A percentile compares a stretch with the other conserved stretches of the same genome.
Evolutionary conservation across 805 yeast genomes (phyloP).

Genomic region (Kazachstania psychrophila): DNA sequence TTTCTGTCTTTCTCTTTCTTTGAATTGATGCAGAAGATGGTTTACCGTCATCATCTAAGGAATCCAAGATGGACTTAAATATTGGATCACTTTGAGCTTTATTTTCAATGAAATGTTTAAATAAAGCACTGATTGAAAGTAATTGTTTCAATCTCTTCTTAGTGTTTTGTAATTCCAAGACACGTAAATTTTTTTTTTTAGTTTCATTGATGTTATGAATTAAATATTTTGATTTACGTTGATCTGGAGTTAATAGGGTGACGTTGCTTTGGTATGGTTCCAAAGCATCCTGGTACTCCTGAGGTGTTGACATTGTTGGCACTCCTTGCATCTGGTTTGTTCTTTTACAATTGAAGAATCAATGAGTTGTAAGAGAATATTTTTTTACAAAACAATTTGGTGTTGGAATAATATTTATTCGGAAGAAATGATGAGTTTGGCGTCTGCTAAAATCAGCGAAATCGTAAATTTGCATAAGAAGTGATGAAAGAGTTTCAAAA

Average conservation of each 20-base stretch:
- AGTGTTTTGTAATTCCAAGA: slow-evolving; percentile 38
- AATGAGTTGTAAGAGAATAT: too few relatives aligned
- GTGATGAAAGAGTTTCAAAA: too few relatives aligned
- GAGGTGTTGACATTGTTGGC: too few relatives aligned
- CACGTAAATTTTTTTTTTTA: neutral
- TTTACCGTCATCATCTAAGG: slow-evolving; percentile 19
- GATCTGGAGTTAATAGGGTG: slow-evolving; percentile 2
- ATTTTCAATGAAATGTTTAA: slow-evolving; percentile 57
- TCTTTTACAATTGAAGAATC: too few relatives aligned
- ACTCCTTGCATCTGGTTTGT: too few relatives aligned
- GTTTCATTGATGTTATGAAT: slow-evolving; percentile 2
- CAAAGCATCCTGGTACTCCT: slow-evolving; percentile 12
- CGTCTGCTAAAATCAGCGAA: too few relatives aligned
- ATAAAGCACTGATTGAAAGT: slow-evolving; percentile 54
- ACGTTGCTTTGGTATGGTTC: slow-evolving; percentile 10
- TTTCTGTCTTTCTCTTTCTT: slow-evolving; percentile 56
- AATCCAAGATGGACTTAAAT: slow-evolving; percentile 45
- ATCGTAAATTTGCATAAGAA: too few relatives aligned
- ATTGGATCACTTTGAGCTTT: slow-evolving; percentile 54
- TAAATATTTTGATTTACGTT: slow-evolving; percentile 7
- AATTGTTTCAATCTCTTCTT: slow-evolving; percentile 61
- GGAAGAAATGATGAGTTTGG: too few relatives aligned
- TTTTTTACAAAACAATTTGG: too few relatives aligned
- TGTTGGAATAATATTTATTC: too few relatives aligned
- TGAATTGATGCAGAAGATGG: slow-evolving; percentile 7